Conservation (phyloP, 352 stramenopile species). For the Globisporangium cederbergense region DNA sequence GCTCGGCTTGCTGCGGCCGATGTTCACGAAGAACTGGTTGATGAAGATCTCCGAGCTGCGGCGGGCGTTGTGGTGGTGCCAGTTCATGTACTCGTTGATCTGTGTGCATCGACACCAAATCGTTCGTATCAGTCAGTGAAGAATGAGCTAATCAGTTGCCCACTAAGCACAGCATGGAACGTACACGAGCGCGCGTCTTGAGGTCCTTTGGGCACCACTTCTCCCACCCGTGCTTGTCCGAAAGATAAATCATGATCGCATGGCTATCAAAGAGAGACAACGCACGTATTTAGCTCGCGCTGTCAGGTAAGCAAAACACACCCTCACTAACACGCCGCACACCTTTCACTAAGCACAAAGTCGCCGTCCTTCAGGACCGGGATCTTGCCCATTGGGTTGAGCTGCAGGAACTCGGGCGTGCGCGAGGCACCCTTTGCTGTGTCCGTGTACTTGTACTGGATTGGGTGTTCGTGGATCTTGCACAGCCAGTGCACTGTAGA, state of each 20-base stretch:
- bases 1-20: slow-evolving; percentile 37
- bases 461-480: slow-evolving; percentile 60
- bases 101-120: slow-evolving; percentile 21
- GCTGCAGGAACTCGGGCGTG: slow-evolving; percentile 43
- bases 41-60: slow-evolving; percentile 61
- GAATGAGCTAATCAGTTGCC: not conserved
- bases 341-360: slow-evolving; percentile 69
- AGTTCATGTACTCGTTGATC: slow-evolving; percentile 82
- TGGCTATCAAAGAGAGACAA: slow-evolving; percentile 34
- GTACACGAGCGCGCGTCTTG: slow-evolving; percentile 60
- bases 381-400: slow-evolving; percentile 69
- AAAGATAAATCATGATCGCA: slow-evolving; percentile 72
- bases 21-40: slow-evolving; percentile 56
- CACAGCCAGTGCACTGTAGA: slow-evolving; percentile 61
- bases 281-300: not conserved
- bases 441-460: slow-evolving; percentile 59
- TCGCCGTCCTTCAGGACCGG: slow-evolving; percentile 65
- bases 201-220: slow-evolving; percentile 55
- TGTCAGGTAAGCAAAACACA: not conserved
- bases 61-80: slow-evolving; percentile 73
- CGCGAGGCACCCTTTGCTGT: slow-evolving; percentile 44
- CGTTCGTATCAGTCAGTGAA: too few relatives aligned
- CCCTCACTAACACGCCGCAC: not conserved
- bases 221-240: slow-evolving; percentile 64
- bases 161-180: not conserved